Evolutionary conservation across 1,139 yeast species (phyloP).

Genomic region (Ashbya aceris): DNA sequence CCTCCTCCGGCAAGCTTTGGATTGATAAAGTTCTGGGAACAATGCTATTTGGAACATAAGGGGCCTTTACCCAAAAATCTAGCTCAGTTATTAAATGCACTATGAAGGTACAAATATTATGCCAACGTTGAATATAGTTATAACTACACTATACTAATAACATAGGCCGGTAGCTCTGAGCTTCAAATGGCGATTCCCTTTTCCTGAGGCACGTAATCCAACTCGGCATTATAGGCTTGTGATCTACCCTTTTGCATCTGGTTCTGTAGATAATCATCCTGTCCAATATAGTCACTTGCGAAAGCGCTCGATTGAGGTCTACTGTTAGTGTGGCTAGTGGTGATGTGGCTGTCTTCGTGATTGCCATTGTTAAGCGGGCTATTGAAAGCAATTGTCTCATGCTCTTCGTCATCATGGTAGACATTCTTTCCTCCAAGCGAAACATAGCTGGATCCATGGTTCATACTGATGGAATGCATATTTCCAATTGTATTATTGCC

Average conservation of each 20-base stretch:
- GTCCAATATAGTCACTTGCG: slow-evolving; percentile 1
- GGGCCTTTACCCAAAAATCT: slow-evolving; percentile 4
- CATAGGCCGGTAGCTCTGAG: neutral
- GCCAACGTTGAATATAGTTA: slow-evolving; percentile 2
- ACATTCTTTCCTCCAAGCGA: neutral
- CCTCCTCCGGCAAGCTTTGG: slow-evolving; percentile 4
- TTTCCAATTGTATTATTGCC: neutral
- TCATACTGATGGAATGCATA: neutral
- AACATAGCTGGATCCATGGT: neutral
- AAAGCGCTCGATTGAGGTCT: slow-evolving; percentile 4
- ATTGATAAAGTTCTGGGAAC: slow-evolving; percentile 13
- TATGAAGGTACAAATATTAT: neutral
- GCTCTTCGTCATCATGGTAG: slow-evolving; percentile 2
- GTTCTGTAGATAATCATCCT: neutral
- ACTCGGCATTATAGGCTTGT: neutral
- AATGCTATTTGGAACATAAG: slow-evolving; percentile 12
- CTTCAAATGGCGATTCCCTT: slow-evolving; percentile 2
- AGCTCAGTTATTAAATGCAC: slow-evolving; percentile 4
- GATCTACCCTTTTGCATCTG: slow-evolving; percentile 1
- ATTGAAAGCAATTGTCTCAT: neutral
- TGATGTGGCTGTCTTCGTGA: neutral
- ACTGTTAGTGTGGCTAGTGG: neutral
- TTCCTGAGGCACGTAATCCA: slow-evolving; percentile 1
- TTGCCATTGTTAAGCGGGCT: slow-evolving; percentile 1
- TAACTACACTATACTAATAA: slow-evolving; percentile 1